Evolutionary conservation across 768 basidiomycete genomes (phyloP).

Genomic region (Tephrocybe sp.): DNA sequence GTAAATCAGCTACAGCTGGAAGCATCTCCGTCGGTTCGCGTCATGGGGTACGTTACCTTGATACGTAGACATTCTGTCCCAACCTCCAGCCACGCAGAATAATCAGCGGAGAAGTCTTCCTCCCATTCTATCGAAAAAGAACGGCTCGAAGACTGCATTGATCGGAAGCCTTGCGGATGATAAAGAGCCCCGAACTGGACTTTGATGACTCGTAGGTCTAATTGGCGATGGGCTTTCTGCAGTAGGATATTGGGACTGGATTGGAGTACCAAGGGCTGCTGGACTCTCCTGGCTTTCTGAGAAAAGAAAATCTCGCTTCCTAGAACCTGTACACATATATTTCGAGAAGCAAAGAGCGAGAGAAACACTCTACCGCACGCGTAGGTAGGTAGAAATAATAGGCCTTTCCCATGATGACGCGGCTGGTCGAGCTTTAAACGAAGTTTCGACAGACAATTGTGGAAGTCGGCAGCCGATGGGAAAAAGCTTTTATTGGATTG

Average conservation of each 20-base stretch:
- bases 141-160: background rate
- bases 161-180: background rate
- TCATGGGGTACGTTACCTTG: background rate
- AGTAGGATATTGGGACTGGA: too few species aligned
- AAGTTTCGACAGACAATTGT: too few species aligned
- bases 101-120: background rate
- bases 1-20: background rate
- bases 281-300: background rate
- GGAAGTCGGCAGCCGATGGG: too few species aligned
- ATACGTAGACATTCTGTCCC: background rate
- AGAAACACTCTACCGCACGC: background rate
- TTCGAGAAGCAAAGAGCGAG: background rate
- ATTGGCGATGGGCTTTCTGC: background rate
- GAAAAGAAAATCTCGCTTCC: background rate
- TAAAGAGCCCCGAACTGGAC: background rate
- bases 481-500: too few species aligned
- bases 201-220: background rate
- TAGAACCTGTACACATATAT: background rate
- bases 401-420: background rate
- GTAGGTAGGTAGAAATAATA: background rate
- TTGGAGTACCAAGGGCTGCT: too few species aligned
- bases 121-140: slow-evolving; percentile 1
- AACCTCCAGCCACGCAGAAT: background rate
- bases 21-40: too few species aligned
- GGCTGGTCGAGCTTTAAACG: too few species aligned